phyloP scores from a whole-genome alignment of 2,329 filamentous ascomycete species.

The Aureobasidium musti region DNA sequence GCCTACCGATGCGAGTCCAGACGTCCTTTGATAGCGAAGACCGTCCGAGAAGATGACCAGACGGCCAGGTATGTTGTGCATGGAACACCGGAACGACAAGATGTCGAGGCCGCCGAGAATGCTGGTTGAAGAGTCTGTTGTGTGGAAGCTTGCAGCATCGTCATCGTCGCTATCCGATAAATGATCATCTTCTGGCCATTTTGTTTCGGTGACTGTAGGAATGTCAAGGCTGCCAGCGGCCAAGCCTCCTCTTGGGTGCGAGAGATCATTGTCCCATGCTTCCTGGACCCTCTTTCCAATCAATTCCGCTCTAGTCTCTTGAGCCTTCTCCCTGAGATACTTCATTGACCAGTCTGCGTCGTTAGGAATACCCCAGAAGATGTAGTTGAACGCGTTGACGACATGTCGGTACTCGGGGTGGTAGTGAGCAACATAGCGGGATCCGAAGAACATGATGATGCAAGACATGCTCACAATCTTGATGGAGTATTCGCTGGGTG shows the following conservation, averaged over 20 bases:
- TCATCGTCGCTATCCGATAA: slow-evolving; percentile 6
- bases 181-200: background rate
- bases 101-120: slow-evolving; percentile 34
- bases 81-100: slow-evolving; percentile 36
- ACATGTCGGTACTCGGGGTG: slow-evolving; percentile 44
- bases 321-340: slow-evolving; percentile 39
- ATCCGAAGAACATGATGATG: slow-evolving; percentile 44
- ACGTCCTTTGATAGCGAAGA: slow-evolving; percentile 35
- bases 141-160: slow-evolving; percentile 32
- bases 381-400: slow-evolving; percentile 43
- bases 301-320: slow-evolving; percentile 35
- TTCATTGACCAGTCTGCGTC: slow-evolving; percentile 41
- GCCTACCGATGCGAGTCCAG: slow-evolving; percentile 10
- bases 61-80: slow-evolving; percentile 33
- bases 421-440: slow-evolving; percentile 41
- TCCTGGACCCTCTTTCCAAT: slow-evolving; percentile 35
- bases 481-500: slow-evolving; percentile 43
- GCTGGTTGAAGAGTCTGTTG: slow-evolving; percentile 32
- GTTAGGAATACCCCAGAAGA: slow-evolving; percentile 46
- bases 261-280: slow-evolving; percentile 22
- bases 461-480: slow-evolving; percentile 42
- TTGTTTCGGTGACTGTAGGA: background rate
- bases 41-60: slow-evolving; percentile 35
- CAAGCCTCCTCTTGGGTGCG: background rate
- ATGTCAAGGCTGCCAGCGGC: background rate